Percentiles rank a stretch among this genome's conserved stretches.
phyloP scores from a whole-genome alignment of 371 early-diverging fungal species.

The Paraphysoderma sedebokerense region DNA sequence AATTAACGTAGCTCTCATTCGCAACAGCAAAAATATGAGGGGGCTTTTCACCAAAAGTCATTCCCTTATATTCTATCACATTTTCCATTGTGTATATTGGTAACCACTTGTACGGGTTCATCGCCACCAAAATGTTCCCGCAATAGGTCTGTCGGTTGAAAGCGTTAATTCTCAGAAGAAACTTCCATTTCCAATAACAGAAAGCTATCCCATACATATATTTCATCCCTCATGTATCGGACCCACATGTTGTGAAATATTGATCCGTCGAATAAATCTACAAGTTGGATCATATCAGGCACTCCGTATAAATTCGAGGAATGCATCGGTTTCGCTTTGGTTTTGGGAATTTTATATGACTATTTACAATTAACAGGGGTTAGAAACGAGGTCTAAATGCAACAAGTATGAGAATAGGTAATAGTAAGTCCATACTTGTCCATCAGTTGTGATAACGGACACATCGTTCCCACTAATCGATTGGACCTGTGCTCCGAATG shows the following conservation, averaged over 20 bases:
- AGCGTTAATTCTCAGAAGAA: too few species aligned
- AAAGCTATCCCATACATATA: too few species aligned
- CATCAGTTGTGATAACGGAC: too few species aligned
- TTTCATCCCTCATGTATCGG: constrained; percentile 4
- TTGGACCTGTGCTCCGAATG: too few species aligned
- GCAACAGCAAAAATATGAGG: constrained; percentile 30
- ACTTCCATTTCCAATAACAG: too few species aligned
- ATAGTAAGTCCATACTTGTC: too few species aligned
- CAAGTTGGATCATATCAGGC: constrained; percentile 2
- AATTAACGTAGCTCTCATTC: constrained; percentile 16
- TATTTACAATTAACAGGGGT: too few species aligned
- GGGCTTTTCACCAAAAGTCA: constrained; percentile 5
- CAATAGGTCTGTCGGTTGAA: too few species aligned
- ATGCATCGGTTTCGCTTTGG: constrained; percentile 1
- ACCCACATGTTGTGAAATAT: constrained; percentile 2
- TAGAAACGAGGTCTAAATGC: too few species aligned
- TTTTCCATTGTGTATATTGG: constrained; percentile 7
- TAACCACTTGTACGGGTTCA: constrained; percentile 25
- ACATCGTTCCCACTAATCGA: too few species aligned
- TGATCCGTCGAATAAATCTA: constrained; percentile 4
- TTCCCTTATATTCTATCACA: neutral
- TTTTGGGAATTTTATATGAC: neutral
- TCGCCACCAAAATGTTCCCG: constrained; percentile 24
- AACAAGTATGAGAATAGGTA: too few species aligned
- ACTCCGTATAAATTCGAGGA: neutral